These are phyloP conservation scores for Ceratocystis destructans DNA, from an alignment of 2,329 filamentous ascomycete species.

Conservation along the genomic window DNA sequence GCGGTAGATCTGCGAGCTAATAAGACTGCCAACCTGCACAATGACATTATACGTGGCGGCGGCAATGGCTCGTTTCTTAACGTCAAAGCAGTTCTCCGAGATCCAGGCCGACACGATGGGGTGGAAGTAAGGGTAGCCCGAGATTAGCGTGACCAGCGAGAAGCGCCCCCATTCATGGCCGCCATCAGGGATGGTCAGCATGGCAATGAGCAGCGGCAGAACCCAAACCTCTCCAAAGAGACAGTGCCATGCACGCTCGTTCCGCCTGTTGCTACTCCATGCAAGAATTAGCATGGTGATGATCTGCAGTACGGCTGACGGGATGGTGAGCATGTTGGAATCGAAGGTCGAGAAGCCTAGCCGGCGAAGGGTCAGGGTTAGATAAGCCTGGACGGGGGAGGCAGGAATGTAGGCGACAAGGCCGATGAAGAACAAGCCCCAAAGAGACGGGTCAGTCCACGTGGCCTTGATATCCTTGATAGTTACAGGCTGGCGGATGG, in stretches of 20 bases:
- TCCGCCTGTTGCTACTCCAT: slow-evolving; percentile 25
- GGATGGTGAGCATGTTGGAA: slow-evolving; percentile 44
- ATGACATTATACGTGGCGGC: slow-evolving; percentile 37
- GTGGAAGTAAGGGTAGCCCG: slow-evolving; percentile 29
- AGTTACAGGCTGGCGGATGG: slow-evolving; percentile 40
- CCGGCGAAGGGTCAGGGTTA: slow-evolving; percentile 23
- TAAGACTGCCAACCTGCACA: slow-evolving; percentile 35
- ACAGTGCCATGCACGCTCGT: slow-evolving; percentile 25
- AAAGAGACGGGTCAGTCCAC: slow-evolving; percentile 41
- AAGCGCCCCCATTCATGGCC: slow-evolving; percentile 26
- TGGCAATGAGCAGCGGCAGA: slow-evolving; percentile 26
- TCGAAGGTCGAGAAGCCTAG: slow-evolving; percentile 32
- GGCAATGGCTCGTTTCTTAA: slow-evolving; percentile 48
- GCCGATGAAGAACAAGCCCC: slow-evolving; percentile 35
- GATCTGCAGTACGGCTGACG: slow-evolving; percentile 22
- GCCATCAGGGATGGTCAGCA: slow-evolving; percentile 24
- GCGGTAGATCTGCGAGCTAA: slow-evolving; percentile 36
- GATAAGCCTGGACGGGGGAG: slow-evolving; percentile 23
- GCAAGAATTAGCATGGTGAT: slow-evolving; percentile 22
- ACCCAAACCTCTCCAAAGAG: slow-evolving; percentile 27
- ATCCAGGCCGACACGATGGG: slow-evolving; percentile 37
- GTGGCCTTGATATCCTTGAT: slow-evolving; percentile 33
- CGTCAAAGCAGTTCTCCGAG: slow-evolving; percentile 45
- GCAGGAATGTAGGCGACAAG: slow-evolving; percentile 22
- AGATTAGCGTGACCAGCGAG: slow-evolving; percentile 25